Evolutionary conservation across 768 basidiomycete species (phyloP).

Genomic region (Boletus rex-veris): DNA sequence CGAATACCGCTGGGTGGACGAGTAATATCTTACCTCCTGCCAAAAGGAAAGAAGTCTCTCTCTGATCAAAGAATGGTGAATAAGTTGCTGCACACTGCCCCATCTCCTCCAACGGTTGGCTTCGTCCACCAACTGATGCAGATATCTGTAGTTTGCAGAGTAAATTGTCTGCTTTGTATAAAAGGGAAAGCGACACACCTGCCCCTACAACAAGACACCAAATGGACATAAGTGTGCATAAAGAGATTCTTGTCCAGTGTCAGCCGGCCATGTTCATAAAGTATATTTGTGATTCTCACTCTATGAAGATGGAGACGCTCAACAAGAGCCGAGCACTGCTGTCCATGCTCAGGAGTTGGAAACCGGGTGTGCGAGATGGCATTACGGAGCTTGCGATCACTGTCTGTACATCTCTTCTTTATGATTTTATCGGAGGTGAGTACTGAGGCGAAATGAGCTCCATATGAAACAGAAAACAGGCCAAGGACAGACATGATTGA

Average conservation of each 20-base stretch:
- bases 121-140: conserved; percentile 4
- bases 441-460: conserved; percentile 7
- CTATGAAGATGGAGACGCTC: conserved; percentile 14
- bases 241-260: conserved; percentile 22
- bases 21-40: conserved; percentile 5
- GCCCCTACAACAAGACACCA: conserved; percentile 14
- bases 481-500: conserved; percentile 10
- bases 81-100: conserved; percentile 17
- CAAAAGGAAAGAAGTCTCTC: conserved; percentile 7
- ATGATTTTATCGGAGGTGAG: conserved; percentile 3
- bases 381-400: not conserved
- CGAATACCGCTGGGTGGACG: not conserved
- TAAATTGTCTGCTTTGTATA: not conserved
- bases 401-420: not conserved
- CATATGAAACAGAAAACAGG: not conserved
- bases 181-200: not conserved
- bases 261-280: not conserved
- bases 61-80: conserved; percentile 15
- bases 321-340: conserved; percentile 10
- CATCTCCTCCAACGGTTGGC: conserved; percentile 14
- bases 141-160: not conserved
- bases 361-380: conserved; percentile 3
- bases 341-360: not conserved
- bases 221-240: conserved; percentile 22
- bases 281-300: conserved; percentile 6